phyloP scores from a whole-genome alignment of 2,329 filamentous ascomycete genomes.

The Nemania sp. region DNA sequence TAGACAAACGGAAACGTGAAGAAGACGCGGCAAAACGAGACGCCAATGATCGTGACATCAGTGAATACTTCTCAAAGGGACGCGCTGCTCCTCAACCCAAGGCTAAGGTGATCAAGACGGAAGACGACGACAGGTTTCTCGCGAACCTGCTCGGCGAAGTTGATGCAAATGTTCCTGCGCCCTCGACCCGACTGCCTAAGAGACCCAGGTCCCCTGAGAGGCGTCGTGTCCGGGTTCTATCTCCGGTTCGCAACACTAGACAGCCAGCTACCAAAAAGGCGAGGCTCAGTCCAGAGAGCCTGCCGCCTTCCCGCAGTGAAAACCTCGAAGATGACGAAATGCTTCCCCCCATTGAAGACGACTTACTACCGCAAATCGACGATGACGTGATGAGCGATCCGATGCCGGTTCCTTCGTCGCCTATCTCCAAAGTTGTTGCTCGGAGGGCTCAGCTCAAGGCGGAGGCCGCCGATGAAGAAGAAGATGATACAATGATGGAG shows the following conservation, averaged over 20 bases:
- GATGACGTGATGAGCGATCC: constrained; percentile 83
- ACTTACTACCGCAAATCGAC: constrained; percentile 44
- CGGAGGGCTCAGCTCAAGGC: constrained; percentile 63
- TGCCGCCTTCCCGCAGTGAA: constrained; percentile 53
- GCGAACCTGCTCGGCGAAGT: constrained; percentile 83
- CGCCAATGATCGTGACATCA: constrained; percentile 88
- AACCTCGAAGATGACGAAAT: constrained; percentile 62
- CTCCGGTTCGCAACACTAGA: constrained; percentile 65
- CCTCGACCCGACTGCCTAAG: constrained; percentile 60
- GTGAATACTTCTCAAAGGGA: constrained; percentile 89
- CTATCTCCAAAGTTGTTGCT: constrained; percentile 75
- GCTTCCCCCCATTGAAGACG: constrained; percentile 62
- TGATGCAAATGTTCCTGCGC: constrained; percentile 68
- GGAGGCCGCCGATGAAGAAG: constrained; percentile 62
- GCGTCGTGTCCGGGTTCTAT: constrained; percentile 78
- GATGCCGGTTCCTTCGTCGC: constrained; percentile 73
- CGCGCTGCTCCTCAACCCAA: constrained; percentile 69
- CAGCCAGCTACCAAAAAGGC: constrained; percentile 59
- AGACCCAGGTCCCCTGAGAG: constrained; percentile 74
- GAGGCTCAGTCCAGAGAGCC: constrained; percentile 55
- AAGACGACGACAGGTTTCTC: constrained; percentile 89
- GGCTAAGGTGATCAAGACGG: constrained; percentile 81
- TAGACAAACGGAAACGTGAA: constrained; percentile 87
- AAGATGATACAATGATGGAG: constrained; percentile 85
- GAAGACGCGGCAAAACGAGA: constrained; percentile 84